Evolutionary conservation across 192 early-diverging fungal species (phyloP), one percentile per base, ranked within the genome.

Genomic region (Radiomyces spectabilis): DNA sequence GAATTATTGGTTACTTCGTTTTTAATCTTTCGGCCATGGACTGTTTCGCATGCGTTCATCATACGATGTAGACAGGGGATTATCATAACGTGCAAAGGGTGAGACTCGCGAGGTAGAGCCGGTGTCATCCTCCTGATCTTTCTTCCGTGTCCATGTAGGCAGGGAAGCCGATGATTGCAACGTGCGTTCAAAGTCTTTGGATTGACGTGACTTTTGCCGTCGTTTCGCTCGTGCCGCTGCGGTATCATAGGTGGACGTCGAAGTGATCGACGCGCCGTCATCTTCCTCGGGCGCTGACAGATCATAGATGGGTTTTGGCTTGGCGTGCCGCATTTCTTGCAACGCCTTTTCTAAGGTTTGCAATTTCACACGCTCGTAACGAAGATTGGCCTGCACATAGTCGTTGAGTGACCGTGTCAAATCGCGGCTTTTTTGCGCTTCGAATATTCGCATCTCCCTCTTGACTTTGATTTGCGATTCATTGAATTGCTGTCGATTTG

Each of bases 391-490:
- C 15, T 37, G 30, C 0, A 63, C 70, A 63, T 65, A 75, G 5
- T 66, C 63, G 6, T 60, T 57, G 9, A 78, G 59, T 3, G 69
- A 35, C 4, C 32, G 19, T 9, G 45, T 65, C 45, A 74, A 57
- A 51, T 78, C 76, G 4, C 53, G 62, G 5, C 55, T 63, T 41
- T 70, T 74, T 27, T 70, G 68, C 4, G 62, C 56, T 29, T 78
- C 76, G 42, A 75, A 72, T 15, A 70, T 59, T 18, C 65, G 16
- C 1, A 78, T 57, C 34, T 78, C 76, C 10, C 70, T 55, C 9
- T 65, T 72, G 4, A 72, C 76, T 5, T 63, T 57, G 2, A 40
- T 40, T 26, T 78, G 69, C 29, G 68, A 65, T 29, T 38, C 45
- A 33, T 70, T 66, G 56, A 72, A 70, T 35, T 57, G 42, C 15